These are phyloP conservation scores for Scheffersomyces lignicola DNA, from an alignment of 1,139 yeast genomes.

Conservation along the genomic window DNA sequence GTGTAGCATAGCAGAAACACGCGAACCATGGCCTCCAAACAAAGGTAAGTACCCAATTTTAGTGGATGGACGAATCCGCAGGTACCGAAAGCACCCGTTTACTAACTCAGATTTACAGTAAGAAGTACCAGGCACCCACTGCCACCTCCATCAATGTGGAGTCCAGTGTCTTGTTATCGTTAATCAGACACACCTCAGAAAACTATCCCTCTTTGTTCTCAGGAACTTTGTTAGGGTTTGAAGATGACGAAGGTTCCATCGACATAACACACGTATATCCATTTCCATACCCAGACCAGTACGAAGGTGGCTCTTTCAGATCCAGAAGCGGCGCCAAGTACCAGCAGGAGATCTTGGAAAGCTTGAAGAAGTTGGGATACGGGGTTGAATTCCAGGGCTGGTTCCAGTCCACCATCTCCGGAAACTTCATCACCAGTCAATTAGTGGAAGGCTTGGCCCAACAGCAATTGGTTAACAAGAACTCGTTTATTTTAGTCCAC, in stretches of 20 bases:
- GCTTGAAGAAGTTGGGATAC: conserved; percentile 61
- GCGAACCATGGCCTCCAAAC: conserved; percentile 25
- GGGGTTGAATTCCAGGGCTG: conserved; percentile 81
- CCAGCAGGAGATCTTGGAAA: conserved; percentile 67
- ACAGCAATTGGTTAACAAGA: conserved; percentile 64
- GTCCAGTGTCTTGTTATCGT: conserved; percentile 65
- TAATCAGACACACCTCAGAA: conserved; percentile 73
- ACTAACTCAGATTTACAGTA: conserved; percentile 22
- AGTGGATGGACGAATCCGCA: not conserved
- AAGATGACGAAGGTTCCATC: conserved; percentile 53
- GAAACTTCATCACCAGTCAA: conserved; percentile 66
- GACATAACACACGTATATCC: conserved; percentile 70
- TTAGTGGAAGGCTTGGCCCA: conserved; percentile 67
- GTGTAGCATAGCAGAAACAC: too few species aligned
- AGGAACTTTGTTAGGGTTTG: conserved; percentile 80
- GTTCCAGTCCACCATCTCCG: conserved; percentile 73
- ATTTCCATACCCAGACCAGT: conserved; percentile 54
- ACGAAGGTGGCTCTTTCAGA: conserved; percentile 53
- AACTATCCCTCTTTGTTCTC: conserved; percentile 65
- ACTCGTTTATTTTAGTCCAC: conserved; percentile 67
- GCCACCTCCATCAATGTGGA: conserved; percentile 48
- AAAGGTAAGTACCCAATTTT: conserved; percentile 23
- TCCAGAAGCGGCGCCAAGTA: conserved; percentile 66
- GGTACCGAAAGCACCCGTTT: not conserved
- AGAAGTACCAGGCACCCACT: conserved; percentile 33